These are phyloP conservation scores for Lentinula detonsa DNA, from an alignment of 768 basidiomycete species.

Conservation along the genomic window DNA sequence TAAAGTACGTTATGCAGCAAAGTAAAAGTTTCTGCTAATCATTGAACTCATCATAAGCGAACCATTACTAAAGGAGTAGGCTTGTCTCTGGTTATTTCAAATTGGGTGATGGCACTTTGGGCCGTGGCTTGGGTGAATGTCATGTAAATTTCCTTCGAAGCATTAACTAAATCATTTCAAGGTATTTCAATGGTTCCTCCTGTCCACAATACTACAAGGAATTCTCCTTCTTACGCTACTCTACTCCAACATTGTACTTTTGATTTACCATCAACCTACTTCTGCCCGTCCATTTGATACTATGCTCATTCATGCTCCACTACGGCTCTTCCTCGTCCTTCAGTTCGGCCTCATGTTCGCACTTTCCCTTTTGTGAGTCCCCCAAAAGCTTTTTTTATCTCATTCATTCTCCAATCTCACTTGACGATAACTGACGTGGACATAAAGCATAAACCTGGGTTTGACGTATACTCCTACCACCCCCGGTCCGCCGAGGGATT, in stretches of 20 bases:
- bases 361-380: conserved; percentile 49
- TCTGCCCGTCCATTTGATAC: conserved; percentile 64
- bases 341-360: conserved; percentile 55
- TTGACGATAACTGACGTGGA: background rate
- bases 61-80: conserved; percentile 80
- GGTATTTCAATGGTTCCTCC: conserved; percentile 73
- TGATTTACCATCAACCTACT: conserved; percentile 65
- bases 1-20: conserved; percentile 41
- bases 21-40: background rate
- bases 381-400: background rate
- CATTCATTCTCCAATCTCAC: too few relatives aligned
- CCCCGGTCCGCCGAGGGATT: conserved; percentile 45
- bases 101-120: conserved; percentile 79
- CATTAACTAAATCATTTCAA: conserved; percentile 16
- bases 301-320: conserved; percentile 81
- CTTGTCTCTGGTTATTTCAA: conserved; percentile 65
- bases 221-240: conserved; percentile 64
- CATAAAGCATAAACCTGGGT: conserved; percentile 59
- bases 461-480: conserved; percentile 46
- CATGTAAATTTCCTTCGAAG: background rate
- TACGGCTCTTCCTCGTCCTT: conserved; percentile 61
- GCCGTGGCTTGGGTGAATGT: conserved; percentile 64
- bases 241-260: conserved; percentile 74
- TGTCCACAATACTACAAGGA: conserved; percentile 68
- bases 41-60: conserved; percentile 28